Evolutionary conservation across 805 yeast genomes (phyloP), one percentile per base, ranked within the genome.

Genomic region (Suhomyces prunicola): DNA sequence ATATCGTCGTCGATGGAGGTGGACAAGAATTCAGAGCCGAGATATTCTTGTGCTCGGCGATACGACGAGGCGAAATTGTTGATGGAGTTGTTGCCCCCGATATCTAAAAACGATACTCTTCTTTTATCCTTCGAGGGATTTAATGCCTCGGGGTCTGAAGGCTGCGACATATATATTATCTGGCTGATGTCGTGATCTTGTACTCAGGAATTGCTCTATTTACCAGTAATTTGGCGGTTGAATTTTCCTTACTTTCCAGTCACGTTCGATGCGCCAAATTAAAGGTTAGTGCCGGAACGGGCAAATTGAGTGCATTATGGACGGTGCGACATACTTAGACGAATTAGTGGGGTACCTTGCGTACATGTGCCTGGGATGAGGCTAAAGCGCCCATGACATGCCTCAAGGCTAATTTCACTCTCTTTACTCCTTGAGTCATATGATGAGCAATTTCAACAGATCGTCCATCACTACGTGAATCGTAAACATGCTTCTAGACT

Each of bases 51-150:
- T 2, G 78, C 76, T 48, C 79, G 55, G 22, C 63, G 59, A 56
- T 69, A 71, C 10, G 78, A 71, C 5, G 75, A 68, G 13, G 77
- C 77, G 56, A 75, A 75, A 52, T 73, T 73, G 57, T 57, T 59
- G 46, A 75, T 46, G 10, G 78, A 72, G 55, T 74, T 74, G 6
- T 63, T 57, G 4, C 76, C 75, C 6, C 75, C 75, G 13, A 52
- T 51, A 47, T 70, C 75, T 50, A 72, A 52, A 36, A 72, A 60
- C 22, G 74, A 70, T 42, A 51, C 52, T 47, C 75, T 52, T 54
- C 74, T 50, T 17, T 22, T 22, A 4, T 12, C 10, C 17, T 42
- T 42, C 29, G 46, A 23, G 19, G 45, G 15, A 22, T 31, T 48
- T 12, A 42, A 27, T 3, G 22, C 17, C 42, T 39, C 42, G 9